Evolutionary conservation across 306 rosid genomes (phyloP).

Genomic region (Psophocarpus tetragonolobus): DNA sequence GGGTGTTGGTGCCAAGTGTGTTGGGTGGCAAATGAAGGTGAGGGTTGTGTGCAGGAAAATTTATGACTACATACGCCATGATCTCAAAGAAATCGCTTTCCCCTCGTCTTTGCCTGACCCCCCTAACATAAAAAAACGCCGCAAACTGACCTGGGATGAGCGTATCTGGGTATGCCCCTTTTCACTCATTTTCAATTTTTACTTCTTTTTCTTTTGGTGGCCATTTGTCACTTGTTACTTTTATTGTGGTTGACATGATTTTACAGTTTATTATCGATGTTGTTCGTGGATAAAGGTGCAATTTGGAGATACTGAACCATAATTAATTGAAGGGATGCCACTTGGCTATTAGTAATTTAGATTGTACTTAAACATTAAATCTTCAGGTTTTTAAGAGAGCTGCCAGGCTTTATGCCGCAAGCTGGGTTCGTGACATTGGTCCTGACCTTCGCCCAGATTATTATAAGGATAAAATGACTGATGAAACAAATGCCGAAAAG

Average conservation of each 20-base stretch:
- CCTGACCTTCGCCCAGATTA: conserved; percentile 91
- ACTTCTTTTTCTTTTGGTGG: background rate
- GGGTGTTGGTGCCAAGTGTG: background rate
- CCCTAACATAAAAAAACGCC: conserved; percentile 69
- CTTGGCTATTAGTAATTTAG: background rate
- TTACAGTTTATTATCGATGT: background rate
- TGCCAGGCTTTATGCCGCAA: conserved; percentile 77
- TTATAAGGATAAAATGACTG: conserved; percentile 54
- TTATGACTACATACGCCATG: conserved; percentile 68
- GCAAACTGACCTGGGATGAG: conserved; percentile 66
- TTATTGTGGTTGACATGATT: background rate
- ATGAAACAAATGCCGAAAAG: conserved; percentile 44
- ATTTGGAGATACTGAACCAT: background rate
- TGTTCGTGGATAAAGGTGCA: background rate
- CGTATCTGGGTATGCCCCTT: conserved; percentile 54
- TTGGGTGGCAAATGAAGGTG: conserved; percentile 54
- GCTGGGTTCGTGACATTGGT: conserved; percentile 94
- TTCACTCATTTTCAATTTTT: background rate
- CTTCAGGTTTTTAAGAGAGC: conserved; percentile 81
- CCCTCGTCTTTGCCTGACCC: conserved; percentile 94
- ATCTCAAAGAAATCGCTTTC: conserved; percentile 85
- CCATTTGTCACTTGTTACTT: background rate
- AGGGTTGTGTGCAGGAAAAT: conserved; percentile 69
- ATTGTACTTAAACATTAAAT: background rate
- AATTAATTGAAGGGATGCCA: background rate